These are phyloP conservation scores for Xylariaceae sp. DNA, from an alignment of 2,329 filamentous ascomycete genomes.

Conservation along the genomic window DNA sequence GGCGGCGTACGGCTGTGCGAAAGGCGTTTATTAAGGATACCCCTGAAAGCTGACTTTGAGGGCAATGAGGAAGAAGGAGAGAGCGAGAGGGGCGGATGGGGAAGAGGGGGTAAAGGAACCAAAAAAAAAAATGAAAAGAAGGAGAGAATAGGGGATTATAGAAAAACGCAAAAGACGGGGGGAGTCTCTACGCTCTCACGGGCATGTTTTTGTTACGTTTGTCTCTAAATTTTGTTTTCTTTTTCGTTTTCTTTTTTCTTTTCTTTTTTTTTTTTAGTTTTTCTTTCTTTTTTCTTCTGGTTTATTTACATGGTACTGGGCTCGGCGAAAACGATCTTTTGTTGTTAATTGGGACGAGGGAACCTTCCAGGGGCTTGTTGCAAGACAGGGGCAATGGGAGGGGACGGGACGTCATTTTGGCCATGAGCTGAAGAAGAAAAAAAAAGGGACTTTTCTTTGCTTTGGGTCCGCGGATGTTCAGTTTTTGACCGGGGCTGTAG, in stretches of 20 bases:
- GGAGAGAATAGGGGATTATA: slow-evolving; percentile 16
- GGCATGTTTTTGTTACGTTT: slow-evolving; percentile 13
- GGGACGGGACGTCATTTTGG: too few relatives aligned
- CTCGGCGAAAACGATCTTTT: too few relatives aligned
- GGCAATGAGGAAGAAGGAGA: slow-evolving; percentile 11
- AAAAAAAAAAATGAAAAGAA: slow-evolving; percentile 19
- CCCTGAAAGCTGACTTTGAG: slow-evolving; percentile 22
- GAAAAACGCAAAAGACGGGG: slow-evolving; percentile 22
- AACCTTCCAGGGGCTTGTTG: too few relatives aligned
- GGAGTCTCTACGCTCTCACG: slow-evolving; percentile 22
- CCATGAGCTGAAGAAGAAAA: too few relatives aligned
- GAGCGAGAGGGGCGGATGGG: too few relatives aligned
- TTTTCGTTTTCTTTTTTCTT: neutral
- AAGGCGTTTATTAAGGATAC: slow-evolving; percentile 28
- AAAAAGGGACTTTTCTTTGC: too few relatives aligned
- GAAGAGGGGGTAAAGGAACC: too few relatives aligned
- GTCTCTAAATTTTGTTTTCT: neutral
- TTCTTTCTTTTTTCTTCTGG: neutral
- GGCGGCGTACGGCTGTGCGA: slow-evolving; percentile 28
- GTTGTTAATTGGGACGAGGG: too few relatives aligned
- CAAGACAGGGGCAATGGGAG: too few relatives aligned
- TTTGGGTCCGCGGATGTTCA: too few relatives aligned
- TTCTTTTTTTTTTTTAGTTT: neutral
- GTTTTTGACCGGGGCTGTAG: too few relatives aligned
- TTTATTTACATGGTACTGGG: too few relatives aligned